A percentile compares a stretch with the other conserved stretches of the same genome.
phyloP scores from a whole-genome alignment of 2,329 filamentous ascomycete species.

The Pseudogymnoascus sp. region DNA sequence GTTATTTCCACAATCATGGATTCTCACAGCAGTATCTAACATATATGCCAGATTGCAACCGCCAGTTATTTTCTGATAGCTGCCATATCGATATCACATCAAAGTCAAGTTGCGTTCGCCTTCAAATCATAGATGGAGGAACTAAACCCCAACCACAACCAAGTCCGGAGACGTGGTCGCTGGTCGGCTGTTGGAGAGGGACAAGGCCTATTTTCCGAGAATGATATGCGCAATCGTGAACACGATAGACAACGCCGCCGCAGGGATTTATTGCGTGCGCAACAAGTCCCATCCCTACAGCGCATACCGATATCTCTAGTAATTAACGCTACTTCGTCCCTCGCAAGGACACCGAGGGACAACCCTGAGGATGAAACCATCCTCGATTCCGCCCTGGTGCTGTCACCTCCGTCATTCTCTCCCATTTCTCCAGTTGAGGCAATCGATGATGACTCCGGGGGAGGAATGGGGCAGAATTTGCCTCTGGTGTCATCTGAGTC shows the following conservation, averaged over 20 bases:
- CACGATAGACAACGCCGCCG: not conserved
- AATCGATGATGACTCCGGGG: not conserved
- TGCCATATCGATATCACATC: not conserved
- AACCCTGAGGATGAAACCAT: not conserved
- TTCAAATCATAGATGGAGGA: not conserved
- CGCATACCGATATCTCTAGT: not conserved
- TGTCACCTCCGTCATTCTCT: not conserved
- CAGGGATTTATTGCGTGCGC: not conserved
- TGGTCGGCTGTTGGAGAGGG: not conserved
- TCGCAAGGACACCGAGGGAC: fast-evolving
- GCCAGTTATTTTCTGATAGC: not conserved
- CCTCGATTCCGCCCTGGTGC: not conserved
- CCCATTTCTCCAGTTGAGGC: not conserved
- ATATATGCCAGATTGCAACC: not conserved
- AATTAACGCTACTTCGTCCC: not conserved
- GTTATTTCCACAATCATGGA: not conserved
- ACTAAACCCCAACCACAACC: not conserved
- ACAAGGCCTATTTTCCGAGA: not conserved
- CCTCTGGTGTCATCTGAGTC: not conserved
- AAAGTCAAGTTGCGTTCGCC: not conserved
- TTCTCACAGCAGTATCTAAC: not conserved
- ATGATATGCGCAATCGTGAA: not conserved
- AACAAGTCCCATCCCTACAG: not conserved
- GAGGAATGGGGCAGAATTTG: not conserved
- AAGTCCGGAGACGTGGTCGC: not conserved